Evolutionary conservation across 2,329 filamentous ascomycete genomes (phyloP).

Genomic region (Stachybotrys chlorohalonatus): DNA sequence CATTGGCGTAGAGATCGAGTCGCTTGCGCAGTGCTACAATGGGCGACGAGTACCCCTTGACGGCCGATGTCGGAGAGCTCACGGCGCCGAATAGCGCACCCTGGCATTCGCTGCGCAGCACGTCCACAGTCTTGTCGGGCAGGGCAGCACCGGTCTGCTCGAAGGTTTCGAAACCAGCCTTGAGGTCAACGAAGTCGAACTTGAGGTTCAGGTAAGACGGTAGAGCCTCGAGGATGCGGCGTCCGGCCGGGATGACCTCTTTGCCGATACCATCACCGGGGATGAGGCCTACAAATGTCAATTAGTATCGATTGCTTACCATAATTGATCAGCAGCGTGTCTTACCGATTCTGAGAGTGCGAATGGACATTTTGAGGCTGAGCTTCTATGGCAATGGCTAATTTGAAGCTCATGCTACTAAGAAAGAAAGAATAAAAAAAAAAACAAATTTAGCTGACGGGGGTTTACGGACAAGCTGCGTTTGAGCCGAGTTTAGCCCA

Average conservation of each 20-base stretch:
- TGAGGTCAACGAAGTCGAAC: conserved; percentile 88
- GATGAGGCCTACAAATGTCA: conserved; percentile 65
- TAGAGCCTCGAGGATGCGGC: conserved; percentile 84
- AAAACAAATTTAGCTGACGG: no score
- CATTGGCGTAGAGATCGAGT: conserved; percentile 93
- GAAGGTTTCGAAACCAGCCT: conserved; percentile 91
- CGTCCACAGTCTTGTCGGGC: conserved; percentile 82
- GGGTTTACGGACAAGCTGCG: no score
- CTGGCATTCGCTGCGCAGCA: conserved; percentile 85
- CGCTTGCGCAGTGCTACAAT: conserved; percentile 95
- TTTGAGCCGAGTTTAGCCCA: no score
- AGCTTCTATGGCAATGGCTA: no score
- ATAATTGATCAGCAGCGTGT: background rate
- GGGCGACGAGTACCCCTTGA: conserved; percentile 91
- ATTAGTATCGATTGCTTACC: conserved; percentile 1
- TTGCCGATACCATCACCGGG: conserved; percentile 97
- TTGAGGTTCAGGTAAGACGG: conserved; percentile 84
- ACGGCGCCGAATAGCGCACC: conserved; percentile 95
- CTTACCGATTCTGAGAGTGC: conserved; percentile 32
- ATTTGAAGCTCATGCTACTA: no score
- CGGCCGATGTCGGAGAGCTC: conserved; percentile 79
- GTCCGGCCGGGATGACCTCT: conserved; percentile 94
- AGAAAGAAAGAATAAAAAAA: no score
- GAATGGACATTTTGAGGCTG: conserved; percentile 25
- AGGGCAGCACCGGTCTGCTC: conserved; percentile 81